Conservation (phyloP, 257 asterid species). For the Fraxinus anomala region DNA sequence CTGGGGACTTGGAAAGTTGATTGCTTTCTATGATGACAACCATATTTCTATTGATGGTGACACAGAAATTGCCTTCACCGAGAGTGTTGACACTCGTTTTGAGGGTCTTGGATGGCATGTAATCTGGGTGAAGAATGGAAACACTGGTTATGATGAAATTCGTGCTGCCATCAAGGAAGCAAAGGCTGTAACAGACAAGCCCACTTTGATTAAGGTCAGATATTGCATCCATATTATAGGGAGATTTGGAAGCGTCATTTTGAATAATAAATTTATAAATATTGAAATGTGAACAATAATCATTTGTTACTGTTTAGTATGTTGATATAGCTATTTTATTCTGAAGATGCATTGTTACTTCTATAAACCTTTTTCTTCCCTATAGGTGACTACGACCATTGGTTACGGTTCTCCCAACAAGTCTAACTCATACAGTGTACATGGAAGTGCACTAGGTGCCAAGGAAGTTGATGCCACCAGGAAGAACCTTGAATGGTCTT, state of each 20-base stretch:
- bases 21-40: constrained; percentile 91
- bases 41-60: constrained; percentile 98
- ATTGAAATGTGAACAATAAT: not conserved
- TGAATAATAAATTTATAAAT: constrained; percentile 1
- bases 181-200: constrained; percentile 87
- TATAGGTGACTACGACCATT: constrained; percentile 68
- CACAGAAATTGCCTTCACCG: constrained; percentile 96
- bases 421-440: constrained; percentile 73
- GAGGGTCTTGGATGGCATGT: constrained; percentile 98
- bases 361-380: not conserved
- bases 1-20: constrained; percentile 96
- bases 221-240: not conserved
- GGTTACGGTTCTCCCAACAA: constrained; percentile 80
- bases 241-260: not conserved
- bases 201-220: constrained; percentile 79
- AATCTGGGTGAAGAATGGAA: constrained; percentile 95
- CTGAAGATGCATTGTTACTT: not conserved
- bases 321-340: not conserved
- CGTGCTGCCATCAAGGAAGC: constrained; percentile 98
- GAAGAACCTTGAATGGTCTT: constrained; percentile 82
- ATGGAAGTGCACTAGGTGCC: constrained; percentile 75
- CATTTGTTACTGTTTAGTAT: not conserved
- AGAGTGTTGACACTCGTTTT: constrained; percentile 73
- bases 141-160: constrained; percentile 88
- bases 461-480: constrained; percentile 92